Conservation (phyloP, 2,329 filamentous ascomycete species). For the Fusarium pseudograminearum region DNA sequence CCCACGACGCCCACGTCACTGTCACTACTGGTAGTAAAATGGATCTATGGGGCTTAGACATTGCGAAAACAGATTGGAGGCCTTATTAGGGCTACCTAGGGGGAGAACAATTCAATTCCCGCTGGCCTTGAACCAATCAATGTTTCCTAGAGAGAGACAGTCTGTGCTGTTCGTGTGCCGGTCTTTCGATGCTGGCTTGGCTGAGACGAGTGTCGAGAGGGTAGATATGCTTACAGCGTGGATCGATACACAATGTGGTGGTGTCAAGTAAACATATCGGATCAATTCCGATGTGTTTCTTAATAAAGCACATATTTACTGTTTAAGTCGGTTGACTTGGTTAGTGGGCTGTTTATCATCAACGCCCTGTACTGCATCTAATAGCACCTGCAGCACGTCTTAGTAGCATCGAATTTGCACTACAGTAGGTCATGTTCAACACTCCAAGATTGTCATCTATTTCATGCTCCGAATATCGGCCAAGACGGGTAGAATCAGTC, state of each 20-base stretch:
- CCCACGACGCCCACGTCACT: slow-evolving; percentile 40
- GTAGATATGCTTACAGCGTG: not conserved
- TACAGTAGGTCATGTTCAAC: not conserved
- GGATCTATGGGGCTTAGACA: slow-evolving; percentile 21
- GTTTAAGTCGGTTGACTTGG: slow-evolving; percentile 3
- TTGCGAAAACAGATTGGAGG: slow-evolving; percentile 1
- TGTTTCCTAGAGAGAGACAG: slow-evolving; percentile 2
- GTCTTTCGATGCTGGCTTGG: not conserved
- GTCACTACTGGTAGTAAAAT: slow-evolving; percentile 14
- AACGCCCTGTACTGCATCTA: not conserved
- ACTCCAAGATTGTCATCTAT: not conserved
- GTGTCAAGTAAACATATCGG: slow-evolving; percentile 6
- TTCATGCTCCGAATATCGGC: not conserved
- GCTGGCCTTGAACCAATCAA: not conserved
- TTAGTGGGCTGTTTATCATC: not conserved
- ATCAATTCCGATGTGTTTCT: slow-evolving; percentile 19
- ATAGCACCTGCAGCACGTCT: not conserved
- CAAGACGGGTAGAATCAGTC: slow-evolving; percentile 2
- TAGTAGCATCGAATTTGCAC: not conserved
- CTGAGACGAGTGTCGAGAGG: not conserved
- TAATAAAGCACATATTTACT: not conserved
- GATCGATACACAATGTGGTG: slow-evolving; percentile 6
- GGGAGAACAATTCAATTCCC: slow-evolving; percentile 11
- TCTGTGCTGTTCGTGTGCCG: not conserved
- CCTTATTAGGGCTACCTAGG: slow-evolving; percentile 15